Percentiles rank a stretch among this genome's conserved stretches.
Conservation (phyloP, 306 rosid species). For the Herpetospermum pedunculosum region DNA sequence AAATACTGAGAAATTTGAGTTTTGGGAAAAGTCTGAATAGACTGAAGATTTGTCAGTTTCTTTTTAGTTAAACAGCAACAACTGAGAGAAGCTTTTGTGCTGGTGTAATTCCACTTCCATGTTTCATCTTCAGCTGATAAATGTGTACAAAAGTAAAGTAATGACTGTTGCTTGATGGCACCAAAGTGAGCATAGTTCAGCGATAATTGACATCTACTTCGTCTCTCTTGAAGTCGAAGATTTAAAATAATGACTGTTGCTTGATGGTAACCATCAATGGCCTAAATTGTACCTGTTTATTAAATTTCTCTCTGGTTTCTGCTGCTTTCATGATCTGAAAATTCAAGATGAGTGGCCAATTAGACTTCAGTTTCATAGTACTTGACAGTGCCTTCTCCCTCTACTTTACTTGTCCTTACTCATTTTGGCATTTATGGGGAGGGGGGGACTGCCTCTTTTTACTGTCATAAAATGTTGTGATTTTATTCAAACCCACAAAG, state of each 20-base stretch:
- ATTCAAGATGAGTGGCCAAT: background rate
- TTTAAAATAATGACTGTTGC: conserved; percentile 6
- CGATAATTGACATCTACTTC: no score
- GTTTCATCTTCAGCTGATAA: background rate
- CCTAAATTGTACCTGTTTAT: background rate
- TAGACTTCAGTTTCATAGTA: background rate
- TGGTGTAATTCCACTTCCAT: background rate
- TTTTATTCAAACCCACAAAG: background rate
- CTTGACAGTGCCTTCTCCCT: background rate
- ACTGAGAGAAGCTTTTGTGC: background rate
- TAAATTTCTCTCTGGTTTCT: background rate
- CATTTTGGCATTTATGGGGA: background rate
- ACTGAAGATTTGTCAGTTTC: background rate
- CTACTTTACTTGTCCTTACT: background rate
- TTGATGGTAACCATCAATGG: conserved; percentile 10
- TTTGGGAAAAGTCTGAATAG: background rate
- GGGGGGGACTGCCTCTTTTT: background rate
- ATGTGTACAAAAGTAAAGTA: background rate
- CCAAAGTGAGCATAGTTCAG: no score
- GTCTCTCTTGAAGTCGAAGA: no score
- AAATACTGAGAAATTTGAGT: background rate
- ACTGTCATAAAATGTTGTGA: background rate
- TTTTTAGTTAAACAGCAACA: background rate
- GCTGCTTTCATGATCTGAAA: background rate
- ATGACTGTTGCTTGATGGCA: conserved; percentile 6